Percentiles rank a stretch among this genome's conserved stretches.
These are phyloP conservation scores for Leptographium wingfieldii DNA, from an alignment of 2,329 filamentous ascomycete genomes.

Conservation along the genomic window DNA sequence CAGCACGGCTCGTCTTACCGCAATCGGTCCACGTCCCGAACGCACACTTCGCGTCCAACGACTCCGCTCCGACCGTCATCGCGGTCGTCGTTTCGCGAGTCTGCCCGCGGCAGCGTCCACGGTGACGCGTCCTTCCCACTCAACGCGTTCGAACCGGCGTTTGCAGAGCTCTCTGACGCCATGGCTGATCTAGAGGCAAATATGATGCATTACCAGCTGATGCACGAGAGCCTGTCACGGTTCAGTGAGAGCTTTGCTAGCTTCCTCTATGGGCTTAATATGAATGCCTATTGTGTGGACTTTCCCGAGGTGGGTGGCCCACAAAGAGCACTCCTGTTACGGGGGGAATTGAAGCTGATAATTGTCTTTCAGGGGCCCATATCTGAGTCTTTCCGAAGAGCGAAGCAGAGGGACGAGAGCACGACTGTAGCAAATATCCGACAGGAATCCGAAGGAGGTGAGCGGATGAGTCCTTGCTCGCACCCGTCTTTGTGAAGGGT, in stretches of 20 bases:
- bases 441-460: neutral
- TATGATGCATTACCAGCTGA: slow-evolving; percentile 91
- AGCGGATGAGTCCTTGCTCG: neutral
- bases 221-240: slow-evolving; percentile 86
- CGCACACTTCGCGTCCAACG: slow-evolving; percentile 63
- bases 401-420: slow-evolving; percentile 42
- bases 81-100: slow-evolving; percentile 75
- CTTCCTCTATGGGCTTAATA: slow-evolving; percentile 92
- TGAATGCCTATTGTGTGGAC: slow-evolving; percentile 98
- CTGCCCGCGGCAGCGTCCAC: slow-evolving; percentile 43
- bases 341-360: neutral
- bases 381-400: slow-evolving; percentile 65
- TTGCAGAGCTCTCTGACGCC: slow-evolving; percentile 84
- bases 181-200: slow-evolving; percentile 96
- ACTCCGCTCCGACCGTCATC: slow-evolving; percentile 87
- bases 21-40: slow-evolving; percentile 45
- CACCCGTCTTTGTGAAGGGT: neutral
- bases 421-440: slow-evolving; percentile 1
- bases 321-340: neutral
- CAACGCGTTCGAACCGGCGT: slow-evolving; percentile 74
- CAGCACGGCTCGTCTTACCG: slow-evolving; percentile 6
- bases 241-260: slow-evolving; percentile 95
- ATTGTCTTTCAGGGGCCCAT: slow-evolving; percentile 53
- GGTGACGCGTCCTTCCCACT: slow-evolving; percentile 54
- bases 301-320: slow-evolving; percentile 66